phyloP scores from a whole-genome alignment of 2,329 filamentous ascomycete species.

The Colletotrichum liaoningense region DNA sequence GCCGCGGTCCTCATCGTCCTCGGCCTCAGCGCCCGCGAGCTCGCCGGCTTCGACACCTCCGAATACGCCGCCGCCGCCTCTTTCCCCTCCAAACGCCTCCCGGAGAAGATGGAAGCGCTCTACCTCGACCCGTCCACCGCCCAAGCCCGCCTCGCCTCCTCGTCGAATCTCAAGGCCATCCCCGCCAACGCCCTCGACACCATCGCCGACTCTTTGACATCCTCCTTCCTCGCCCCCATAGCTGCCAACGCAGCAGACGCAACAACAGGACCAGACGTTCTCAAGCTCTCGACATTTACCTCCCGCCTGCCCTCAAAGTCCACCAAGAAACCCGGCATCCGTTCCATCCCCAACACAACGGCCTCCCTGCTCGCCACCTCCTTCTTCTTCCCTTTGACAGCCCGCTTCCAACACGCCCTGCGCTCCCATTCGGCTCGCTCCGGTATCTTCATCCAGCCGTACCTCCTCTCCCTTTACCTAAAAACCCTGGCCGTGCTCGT shows the following conservation, averaged over 20 bases:
- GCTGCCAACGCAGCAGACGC: constrained; percentile 85
- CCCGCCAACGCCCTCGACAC: constrained; percentile 72
- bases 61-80: constrained; percentile 60
- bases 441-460: constrained; percentile 76
- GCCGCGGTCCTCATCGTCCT: constrained; percentile 84
- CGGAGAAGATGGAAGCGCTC: constrained; percentile 77
- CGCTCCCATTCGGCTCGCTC: constrained; percentile 52
- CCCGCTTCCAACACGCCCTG: constrained; percentile 78
- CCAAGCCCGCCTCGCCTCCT: constrained; percentile 37
- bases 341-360: constrained; percentile 79
- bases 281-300: constrained; percentile 92
- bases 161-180: constrained; percentile 60
- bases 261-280: constrained; percentile 80
- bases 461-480: constrained; percentile 82
- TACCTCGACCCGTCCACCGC: constrained; percentile 60
- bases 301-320: constrained; percentile 69
- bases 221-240: constrained; percentile 82
- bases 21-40: constrained; percentile 83
- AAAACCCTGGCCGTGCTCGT: constrained; percentile 88
- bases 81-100: constrained; percentile 87
- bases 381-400: constrained; percentile 90
- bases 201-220: constrained; percentile 75
- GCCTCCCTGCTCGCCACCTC: constrained; percentile 78
- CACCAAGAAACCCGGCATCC: constrained; percentile 53
- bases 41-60: constrained; percentile 79